Base-by-base conservation (phyloP, 2,329 filamentous ascomycete species). In the Alternaria brassicae region DNA sequence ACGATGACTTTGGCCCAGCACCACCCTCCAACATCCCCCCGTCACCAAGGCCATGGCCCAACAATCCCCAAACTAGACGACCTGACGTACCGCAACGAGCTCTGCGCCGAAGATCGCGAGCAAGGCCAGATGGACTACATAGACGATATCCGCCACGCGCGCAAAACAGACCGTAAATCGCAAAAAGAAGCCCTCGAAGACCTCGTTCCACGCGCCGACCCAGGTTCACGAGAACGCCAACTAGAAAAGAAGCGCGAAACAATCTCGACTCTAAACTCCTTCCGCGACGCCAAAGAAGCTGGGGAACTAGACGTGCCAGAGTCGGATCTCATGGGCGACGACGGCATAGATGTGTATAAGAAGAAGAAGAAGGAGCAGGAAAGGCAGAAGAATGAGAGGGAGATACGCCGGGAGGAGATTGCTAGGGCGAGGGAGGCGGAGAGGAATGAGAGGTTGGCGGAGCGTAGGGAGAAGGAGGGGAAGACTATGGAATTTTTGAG, bases 201-300 rank as follows among this genome's bases (percentile, higher is more conserved):
- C 65, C 80, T 97, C 0, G 87, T 84, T 0, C 93, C 94, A 0
- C 91, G 92, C 10, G 92, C 94, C 0, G 92, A 95, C 60, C 81
- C 93, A 0, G 93, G 93, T 0, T 91, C 91, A 1, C 88, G 89
- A 44, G 94, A 97, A 79, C 88, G 94, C 10, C 86, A 88, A 71
- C 83, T 98, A 1, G 94, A 99, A 81, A 97, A 97, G 84, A 89
- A 89, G 65, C 85, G 85, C 32, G 90, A 91, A 62, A 82, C 86
- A 5, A 90, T 90, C 28, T 88, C 89, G 6, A 87, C 89, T 66
- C 89, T 96, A 81, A 86, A 88, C 25, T 85, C 86, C 10, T 97
- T 96, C 72, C 81, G 87, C 58, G 83, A 93, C 65, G 73, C 81
- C 65, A 88, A 85, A 63, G 89, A 88, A 12, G 86, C 89, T 0